Evolutionary conservation across 1,284 basidiomycete species (phyloP), one percentile per base, ranked within the genome.

Genomic region (Tilletiopsis washingtonensis): DNA sequence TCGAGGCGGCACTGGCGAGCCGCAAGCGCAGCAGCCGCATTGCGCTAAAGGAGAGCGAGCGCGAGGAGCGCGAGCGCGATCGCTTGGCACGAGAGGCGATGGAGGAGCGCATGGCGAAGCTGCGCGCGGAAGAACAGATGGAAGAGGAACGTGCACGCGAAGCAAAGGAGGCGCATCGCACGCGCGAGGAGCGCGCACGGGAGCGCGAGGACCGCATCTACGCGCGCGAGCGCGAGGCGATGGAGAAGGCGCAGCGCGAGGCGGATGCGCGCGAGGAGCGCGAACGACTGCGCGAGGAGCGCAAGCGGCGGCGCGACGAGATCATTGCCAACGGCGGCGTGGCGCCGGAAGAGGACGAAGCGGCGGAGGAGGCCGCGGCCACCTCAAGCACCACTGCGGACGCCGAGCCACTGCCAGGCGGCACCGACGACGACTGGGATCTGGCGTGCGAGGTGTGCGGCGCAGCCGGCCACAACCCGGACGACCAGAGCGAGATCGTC

Each of bases 11-110:
- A 3, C 75, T 88, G 12, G 80, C 82, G 21, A 82, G 83, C 54
- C 81, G 87, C 51, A 91, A 91, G 73, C 82, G 87, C 24, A 88
- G 87, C 2, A 85, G 85, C 39, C 84, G 88, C 29, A 81, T 91
- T 51, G 86, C 87, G 1, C 72, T 75, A 40, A 72, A 75, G 24
- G 78, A 79, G 59, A 71, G 76, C 4, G 77, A 78, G 54, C 83
- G 85, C 64, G 83, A 85, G 42, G 77, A 77, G 49, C 56, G 63
- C 5, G 49, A 73, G 4, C 64, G 75, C 5, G 70, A 71, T n/a
- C 73, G 74, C 40, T 54, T 62, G 2, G 76, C 75, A n/a, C 64
- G 73, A 44, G 63, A 57, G 14, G 75, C 70, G 60, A 76, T 75
- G 70, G 77, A 76, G 52, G 75, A 75, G 26, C 69, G 76, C 14